Base-by-base conservation (phyloP, 73 alveolate genomes). In the Symbiodinium natans region DNA sequence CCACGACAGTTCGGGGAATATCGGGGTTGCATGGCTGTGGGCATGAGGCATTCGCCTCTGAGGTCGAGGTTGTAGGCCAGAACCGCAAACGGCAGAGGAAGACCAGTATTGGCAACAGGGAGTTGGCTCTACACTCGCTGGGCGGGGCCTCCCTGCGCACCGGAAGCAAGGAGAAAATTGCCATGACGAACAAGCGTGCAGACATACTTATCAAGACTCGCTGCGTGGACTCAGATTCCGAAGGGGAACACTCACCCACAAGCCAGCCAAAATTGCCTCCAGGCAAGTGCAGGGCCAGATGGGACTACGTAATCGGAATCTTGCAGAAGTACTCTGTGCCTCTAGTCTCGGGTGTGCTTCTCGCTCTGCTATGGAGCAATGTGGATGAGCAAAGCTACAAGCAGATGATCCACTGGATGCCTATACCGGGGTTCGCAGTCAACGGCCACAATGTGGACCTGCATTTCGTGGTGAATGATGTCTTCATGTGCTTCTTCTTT, bases 281-380 rank as follows among this genome's bases (percentile, higher is more conserved):
- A 89, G 95, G 95, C 54, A 75, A 83, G 8, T 39, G 74, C 40
- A 59, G 86, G 40, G 86, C 86, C 15, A 59, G 86, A 39, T 33
- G 41, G 39, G 95, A 89, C 95, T 89, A 40, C 52, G 46, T 89
- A 73, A 68, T 89, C 29, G 95, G 95, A 43, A 34, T 89, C 27
- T 15, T 89, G 86, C 95, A 89, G 74, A 89, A 89, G 46, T 89
- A 89, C 42, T 89, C 95, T 10, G 34, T 89, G 17, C 95, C 95
- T n/a, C 71, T 89, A 19, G 82, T 68, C 36, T 63, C 75, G 27
- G 95, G 95, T 34, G 95, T 68, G 86, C 75, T 36, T 46, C 46
- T 89, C 40, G 95, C 95, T 29, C 25, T 89, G 74, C 54, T 89
- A 21, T 89, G 95, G 95, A 89, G 95, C 95, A 89, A 89, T n/a